Percentiles rank a stretch among this genome's conserved stretches.
Evolutionary conservation across 2,329 filamentous ascomycete species (phyloP).

Genomic region (Zopfia rhizophila): DNA sequence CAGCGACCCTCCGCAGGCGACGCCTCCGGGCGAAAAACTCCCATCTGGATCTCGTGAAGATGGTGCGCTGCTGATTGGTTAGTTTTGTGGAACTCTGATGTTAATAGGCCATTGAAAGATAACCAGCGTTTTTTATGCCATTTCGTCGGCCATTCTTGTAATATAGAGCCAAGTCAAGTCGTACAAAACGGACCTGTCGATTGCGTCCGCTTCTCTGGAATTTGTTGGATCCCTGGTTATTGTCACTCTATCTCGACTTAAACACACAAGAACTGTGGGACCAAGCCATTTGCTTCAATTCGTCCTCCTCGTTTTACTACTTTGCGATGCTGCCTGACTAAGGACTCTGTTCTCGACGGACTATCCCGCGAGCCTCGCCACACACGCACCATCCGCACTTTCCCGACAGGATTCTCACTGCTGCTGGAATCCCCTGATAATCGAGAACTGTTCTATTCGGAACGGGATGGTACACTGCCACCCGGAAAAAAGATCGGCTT

Average conservation of each 20-base stretch:
- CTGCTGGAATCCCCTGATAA: slow-evolving; percentile 40
- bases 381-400: slow-evolving; percentile 28
- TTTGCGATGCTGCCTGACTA: slow-evolving; percentile 37
- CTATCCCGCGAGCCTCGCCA: slow-evolving; percentile 25
- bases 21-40: slow-evolving; percentile 27
- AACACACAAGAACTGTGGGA: slow-evolving; percentile 37
- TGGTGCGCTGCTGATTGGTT: slow-evolving; percentile 14
- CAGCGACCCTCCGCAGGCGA: slow-evolving; percentile 33
- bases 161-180: slow-evolving; percentile 30
- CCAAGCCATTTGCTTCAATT: slow-evolving; percentile 41
- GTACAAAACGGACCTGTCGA: slow-evolving; percentile 30
- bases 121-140: slow-evolving; percentile 26
- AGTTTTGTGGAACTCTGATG: background rate
- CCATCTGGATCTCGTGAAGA: slow-evolving; percentile 32
- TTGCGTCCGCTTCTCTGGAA: slow-evolving; percentile 33
- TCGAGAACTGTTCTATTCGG: slow-evolving; percentile 30
- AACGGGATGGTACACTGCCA: slow-evolving; percentile 27
- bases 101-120: slow-evolving; percentile 12
- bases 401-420: slow-evolving; percentile 31
- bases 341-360: slow-evolving; percentile 37
- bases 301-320: slow-evolving; percentile 37
- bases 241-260: slow-evolving; percentile 32
- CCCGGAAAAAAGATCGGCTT: slow-evolving; percentile 52
- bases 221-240: slow-evolving; percentile 31
- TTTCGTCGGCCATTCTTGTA: slow-evolving; percentile 29